phyloP scores from a whole-genome alignment of 257 asterid genomes.

The Capsicum chinense region DNA sequence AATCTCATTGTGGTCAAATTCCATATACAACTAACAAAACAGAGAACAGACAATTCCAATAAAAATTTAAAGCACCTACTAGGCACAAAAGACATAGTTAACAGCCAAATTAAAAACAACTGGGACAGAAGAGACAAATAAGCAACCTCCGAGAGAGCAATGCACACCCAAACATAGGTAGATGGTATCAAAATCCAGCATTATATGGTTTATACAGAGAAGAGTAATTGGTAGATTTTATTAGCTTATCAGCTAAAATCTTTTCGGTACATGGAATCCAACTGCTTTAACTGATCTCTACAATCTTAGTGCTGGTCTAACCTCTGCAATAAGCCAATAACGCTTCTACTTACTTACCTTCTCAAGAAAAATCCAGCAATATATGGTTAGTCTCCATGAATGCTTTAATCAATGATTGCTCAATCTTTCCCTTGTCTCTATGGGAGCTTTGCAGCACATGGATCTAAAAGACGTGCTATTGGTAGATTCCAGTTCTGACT shows the following conservation, averaged over 20 bases:
- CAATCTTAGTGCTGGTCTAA: slow-evolving; percentile 15
- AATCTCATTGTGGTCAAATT: not conserved
- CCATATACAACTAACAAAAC: not conserved
- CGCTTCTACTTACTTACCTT: not conserved
- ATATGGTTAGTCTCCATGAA: not conserved
- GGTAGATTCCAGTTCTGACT: not conserved
- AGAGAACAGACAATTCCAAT: not conserved
- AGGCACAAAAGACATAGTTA: not conserved
- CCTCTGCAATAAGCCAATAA: not conserved
- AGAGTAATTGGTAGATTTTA: not conserved
- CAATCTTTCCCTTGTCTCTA: not conserved
- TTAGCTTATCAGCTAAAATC: not conserved
- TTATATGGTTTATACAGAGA: not conserved
- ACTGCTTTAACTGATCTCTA: not conserved
- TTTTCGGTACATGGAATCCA: not conserved
- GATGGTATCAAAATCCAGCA: not conserved
- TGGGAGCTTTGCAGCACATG: not conserved
- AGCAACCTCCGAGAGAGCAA: not conserved
- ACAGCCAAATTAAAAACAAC: not conserved
- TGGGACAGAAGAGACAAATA: not conserved
- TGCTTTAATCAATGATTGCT: not conserved
- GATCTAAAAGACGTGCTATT: not conserved
- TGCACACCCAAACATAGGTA: not conserved
- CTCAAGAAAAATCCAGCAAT: slow-evolving; percentile 17
- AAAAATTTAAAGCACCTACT: not conserved